phyloP scores from a whole-genome alignment of 2,329 filamentous ascomycete genomes.

The Hypoxylon sp. region DNA sequence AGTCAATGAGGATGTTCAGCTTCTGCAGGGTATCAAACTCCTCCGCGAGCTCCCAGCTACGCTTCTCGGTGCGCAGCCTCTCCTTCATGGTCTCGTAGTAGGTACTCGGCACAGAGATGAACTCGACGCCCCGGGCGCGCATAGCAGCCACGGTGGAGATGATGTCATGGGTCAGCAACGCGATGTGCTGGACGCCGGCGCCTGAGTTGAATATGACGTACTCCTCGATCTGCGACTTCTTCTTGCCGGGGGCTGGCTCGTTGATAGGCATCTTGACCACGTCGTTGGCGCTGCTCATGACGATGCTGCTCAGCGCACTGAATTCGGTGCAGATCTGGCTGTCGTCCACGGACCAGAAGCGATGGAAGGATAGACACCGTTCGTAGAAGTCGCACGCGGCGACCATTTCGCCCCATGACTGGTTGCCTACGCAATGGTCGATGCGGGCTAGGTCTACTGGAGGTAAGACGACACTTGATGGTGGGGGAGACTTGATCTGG shows the following conservation, averaged over 20 bases:
- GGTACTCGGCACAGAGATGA: constrained; percentile 88
- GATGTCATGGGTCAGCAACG: constrained; percentile 85
- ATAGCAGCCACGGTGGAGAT: constrained; percentile 82
- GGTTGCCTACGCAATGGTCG: constrained; percentile 98
- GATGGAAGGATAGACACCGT: constrained; percentile 89
- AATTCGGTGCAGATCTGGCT: constrained; percentile 93
- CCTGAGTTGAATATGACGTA: constrained; percentile 92
- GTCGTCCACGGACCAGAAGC: constrained; percentile 98
- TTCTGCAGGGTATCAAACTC: constrained; percentile 82
- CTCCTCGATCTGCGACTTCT: constrained; percentile 95
- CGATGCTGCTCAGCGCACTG: constrained; percentile 87
- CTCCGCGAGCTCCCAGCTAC: constrained; percentile 78
- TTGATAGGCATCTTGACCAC: constrained; percentile 99
- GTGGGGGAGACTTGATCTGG: constrained; percentile 65
- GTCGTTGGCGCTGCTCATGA: constrained; percentile 89
- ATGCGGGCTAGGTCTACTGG: constrained; percentile 78
- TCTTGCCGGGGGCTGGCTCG: constrained; percentile 91
- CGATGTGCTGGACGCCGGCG: constrained; percentile 93
- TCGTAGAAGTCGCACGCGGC: constrained; percentile 82
- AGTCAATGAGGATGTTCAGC: constrained; percentile 93
- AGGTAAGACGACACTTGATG: constrained; percentile 67
- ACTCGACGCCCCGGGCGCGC: constrained; percentile 89
- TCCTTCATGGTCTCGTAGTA: constrained; percentile 86
- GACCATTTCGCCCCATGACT: constrained; percentile 92
- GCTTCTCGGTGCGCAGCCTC: constrained; percentile 76